Evolutionary conservation across 768 basidiomycete species (phyloP), one percentile per base, ranked within the genome.

Genomic region (Botryobasidium botryosum): DNA sequence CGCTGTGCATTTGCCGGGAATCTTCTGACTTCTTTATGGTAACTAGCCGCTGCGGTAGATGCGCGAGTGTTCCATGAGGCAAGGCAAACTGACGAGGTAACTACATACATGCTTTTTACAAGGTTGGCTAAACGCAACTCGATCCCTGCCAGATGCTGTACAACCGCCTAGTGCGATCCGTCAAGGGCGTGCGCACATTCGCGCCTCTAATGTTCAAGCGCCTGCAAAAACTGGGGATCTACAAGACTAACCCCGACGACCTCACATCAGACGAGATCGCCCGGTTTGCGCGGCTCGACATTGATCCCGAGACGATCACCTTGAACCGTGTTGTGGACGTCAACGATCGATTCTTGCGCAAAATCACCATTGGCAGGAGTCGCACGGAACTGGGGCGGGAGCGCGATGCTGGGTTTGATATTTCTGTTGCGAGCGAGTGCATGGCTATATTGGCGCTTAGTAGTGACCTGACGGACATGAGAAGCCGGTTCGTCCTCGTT

Each of bases 291-390:
- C 77, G 94, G 40, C 72, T 99, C 13, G 90, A 97, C 54, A 72
- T 99, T 43, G 88, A 97, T 60, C 67, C 77, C 2, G 70, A 74
- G 32, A 92, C 88, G 20, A 86, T 99, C 52, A 96, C 91, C 43
- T 97, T 92, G 91, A 87, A 94, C 61, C 88, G 92, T 37, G 92
- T 99, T 18, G 59, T 96, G 44, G 92, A 99, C 59, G 85, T 82
- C 51, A 97, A 99, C 61, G 92, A 99, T 60, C 78, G 92, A 45
- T 96, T 91, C 72, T 67, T 99, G 52, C 83, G 92, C 47, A 87
- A 82, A 62, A 79, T 96, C 56, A 86, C 84, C 28, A 70, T 96
- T 44, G 92, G 92, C n/a, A 83, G 84, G 52, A 80, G 79, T 46
- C 53, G 78, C 6, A 91, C 91, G 5, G 92, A 99, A 61, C 68